phyloP scores from a whole-genome alignment of 2,329 filamentous ascomycete species.

The Cadophora gregata region DNA sequence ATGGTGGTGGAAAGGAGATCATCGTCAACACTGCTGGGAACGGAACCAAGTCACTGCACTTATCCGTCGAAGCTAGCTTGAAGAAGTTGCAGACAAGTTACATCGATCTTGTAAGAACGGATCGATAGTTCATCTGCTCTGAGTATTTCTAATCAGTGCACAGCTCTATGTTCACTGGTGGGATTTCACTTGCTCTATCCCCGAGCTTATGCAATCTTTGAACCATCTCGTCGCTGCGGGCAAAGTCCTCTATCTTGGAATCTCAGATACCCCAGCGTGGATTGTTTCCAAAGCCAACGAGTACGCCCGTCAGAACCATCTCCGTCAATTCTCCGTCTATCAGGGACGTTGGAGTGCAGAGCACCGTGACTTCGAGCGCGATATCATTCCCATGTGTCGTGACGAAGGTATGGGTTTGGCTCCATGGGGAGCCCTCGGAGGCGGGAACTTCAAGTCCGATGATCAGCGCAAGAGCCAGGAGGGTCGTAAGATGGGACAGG shows the following conservation, averaged over 20 bases:
- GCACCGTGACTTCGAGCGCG: conserved; percentile 66
- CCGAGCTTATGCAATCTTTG: conserved; percentile 72
- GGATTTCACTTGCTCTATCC: conserved; percentile 69
- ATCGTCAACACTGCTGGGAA: conserved; percentile 62
- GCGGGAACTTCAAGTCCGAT: conserved; percentile 56
- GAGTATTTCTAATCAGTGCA: not conserved
- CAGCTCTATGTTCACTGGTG: conserved; percentile 69
- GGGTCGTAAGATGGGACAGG: conserved; percentile 40
- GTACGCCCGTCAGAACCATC: conserved; percentile 73
- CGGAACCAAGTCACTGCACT: conserved; percentile 63
- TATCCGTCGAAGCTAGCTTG: conserved; percentile 61
- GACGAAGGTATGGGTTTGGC: conserved; percentile 62
- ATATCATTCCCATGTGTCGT: conserved; percentile 65
- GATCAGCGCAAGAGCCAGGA: conserved; percentile 53
- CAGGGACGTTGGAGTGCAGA: conserved; percentile 69
- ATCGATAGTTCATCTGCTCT: not conserved
- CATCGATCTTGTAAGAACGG: conserved; percentile 61
- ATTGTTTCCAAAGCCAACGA: conserved; percentile 69
- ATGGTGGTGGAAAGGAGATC: conserved; percentile 41
- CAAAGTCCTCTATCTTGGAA: conserved; percentile 71
- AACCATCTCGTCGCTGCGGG: conserved; percentile 64
- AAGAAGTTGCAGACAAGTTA: conserved; percentile 70
- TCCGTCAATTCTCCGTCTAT: conserved; percentile 73
- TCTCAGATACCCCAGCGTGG: conserved; percentile 75
- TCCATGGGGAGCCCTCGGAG: conserved; percentile 61